Base-by-base conservation (phyloP, 495 filamentous ascomycete genomes). In the Penicillium verhagenii region DNA sequence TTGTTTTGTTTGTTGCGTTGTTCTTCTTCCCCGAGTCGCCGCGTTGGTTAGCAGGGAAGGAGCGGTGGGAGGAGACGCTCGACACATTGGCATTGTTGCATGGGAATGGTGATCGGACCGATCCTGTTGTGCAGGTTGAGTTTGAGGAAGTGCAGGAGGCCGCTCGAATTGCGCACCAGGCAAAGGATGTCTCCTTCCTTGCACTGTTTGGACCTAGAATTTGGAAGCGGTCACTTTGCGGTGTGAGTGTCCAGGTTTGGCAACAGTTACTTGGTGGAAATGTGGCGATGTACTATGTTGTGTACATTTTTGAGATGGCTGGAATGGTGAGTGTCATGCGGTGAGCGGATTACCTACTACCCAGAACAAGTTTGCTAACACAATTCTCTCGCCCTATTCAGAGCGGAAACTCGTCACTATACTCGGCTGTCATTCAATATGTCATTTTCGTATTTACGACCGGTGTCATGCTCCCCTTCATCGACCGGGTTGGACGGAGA, bases 381-480 rank as follows among this genome's bases (percentile, higher is more conserved):
- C 31, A 11, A 8, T 18, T 4, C 72, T n/a, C n/a, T n/a, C n/a
- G n/a, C n/a, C n/a, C n/a, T n/a, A 72, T 9, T 2, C 13, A 74
- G 72, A 70, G 72, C 9, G 86, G 86, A 28, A 82, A 90, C 68
- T 75, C 85, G 45, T 84, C 82, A 49, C 74, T 90, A 37, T 80
- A 86, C 58, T 86, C 83, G 0, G 87, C 86, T 1, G 82, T 82
- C 11, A 80, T 90, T 43, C 87, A 90, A 64, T 91, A 90, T 64
- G 87, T 87, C 6, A 75, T 91, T 16, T 89, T 91, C 72, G 84
- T 91, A 55, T 74, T 89, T 57, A 86, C 86, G 37, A 90, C 86
- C 1, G 74, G 79, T 8, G 60, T 84, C 48, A 85, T 85, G 61
- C 87, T 86, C 65, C 82, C 87, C 52, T 85, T 83, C 67, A 88